phyloP scores from a whole-genome alignment of 2,329 filamentous ascomycete genomes.

The Penicillium sp. region DNA sequence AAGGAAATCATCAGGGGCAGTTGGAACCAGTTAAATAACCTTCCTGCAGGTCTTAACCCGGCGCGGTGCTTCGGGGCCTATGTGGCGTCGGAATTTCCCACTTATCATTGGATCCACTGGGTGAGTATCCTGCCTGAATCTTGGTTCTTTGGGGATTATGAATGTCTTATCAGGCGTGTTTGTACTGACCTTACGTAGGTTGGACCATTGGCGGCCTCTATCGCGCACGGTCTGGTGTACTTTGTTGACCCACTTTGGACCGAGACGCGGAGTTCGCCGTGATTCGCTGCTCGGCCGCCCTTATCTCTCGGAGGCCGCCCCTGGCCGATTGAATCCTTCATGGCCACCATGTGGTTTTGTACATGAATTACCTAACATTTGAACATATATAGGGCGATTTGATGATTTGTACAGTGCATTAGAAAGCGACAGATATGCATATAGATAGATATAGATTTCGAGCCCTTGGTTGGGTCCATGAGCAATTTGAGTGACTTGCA shows the following conservation, averaged over 20 bases:
- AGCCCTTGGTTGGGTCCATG: not conserved
- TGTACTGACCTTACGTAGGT: conserved; percentile 20
- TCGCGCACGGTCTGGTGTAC: conserved; percentile 34
- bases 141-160: not conserved
- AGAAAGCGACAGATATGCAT: not conserved
- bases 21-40: conserved; percentile 7
- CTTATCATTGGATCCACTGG: conserved; percentile 39
- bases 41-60: conserved; percentile 41
- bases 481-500: not conserved
- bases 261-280: conserved; percentile 16
- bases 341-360: not conserved
- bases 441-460: not conserved
- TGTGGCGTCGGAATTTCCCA: conserved; percentile 38
- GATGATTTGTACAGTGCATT: not conserved
- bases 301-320: conserved; percentile 9
- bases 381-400: not conserved
- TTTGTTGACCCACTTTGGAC: conserved; percentile 27
- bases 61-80: conserved; percentile 49
- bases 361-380: conserved; percentile 3
- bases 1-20: not conserved
- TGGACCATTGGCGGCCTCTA: conserved; percentile 31
- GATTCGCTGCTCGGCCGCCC: not conserved
- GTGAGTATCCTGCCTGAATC: not conserved
- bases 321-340: not conserved
- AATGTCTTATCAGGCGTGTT: not conserved